Evolutionary conservation across 2,329 filamentous ascomycete species (phyloP).

Genomic region (Decorospora gaudefroyi): DNA sequence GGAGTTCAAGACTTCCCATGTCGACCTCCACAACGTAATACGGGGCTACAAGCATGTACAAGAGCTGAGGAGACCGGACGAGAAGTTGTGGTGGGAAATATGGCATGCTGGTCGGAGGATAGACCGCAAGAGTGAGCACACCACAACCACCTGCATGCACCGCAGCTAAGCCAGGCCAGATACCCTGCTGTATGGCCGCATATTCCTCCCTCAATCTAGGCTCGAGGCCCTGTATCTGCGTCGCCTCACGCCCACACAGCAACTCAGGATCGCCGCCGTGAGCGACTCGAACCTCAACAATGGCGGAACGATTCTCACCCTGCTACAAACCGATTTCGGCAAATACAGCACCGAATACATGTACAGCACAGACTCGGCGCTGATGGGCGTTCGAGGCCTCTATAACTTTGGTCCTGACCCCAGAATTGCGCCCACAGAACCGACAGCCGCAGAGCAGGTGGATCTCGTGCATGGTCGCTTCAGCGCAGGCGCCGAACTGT

Average conservation of each 20-base stretch:
- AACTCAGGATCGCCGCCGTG: slow-evolving; percentile 79
- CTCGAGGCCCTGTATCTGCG: slow-evolving; percentile 85
- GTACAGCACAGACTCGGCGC: slow-evolving; percentile 87
- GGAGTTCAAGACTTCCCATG: slow-evolving; percentile 69
- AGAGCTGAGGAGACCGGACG: slow-evolving; percentile 62
- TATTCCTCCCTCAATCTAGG: slow-evolving; percentile 82
- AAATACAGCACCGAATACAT: slow-evolving; percentile 89
- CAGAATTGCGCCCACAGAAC: slow-evolving; percentile 38
- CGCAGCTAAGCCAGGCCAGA: slow-evolving; percentile 47
- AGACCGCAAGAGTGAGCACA: slow-evolving; percentile 53
- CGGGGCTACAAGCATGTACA: slow-evolving; percentile 80
- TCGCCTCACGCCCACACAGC: slow-evolving; percentile 74
- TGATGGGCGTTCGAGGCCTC: slow-evolving; percentile 83
- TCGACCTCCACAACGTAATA: slow-evolving; percentile 77
- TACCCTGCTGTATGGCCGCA: slow-evolving; percentile 72
- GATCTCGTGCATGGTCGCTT: slow-evolving; percentile 77
- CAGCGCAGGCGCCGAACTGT: slow-evolving; percentile 88
- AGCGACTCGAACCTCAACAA: slow-evolving; percentile 72
- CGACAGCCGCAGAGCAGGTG: slow-evolving; percentile 28
- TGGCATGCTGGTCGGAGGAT: slow-evolving; percentile 58
- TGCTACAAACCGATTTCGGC: slow-evolving; percentile 80
- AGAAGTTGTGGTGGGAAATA: slow-evolving; percentile 58
- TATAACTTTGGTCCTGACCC: slow-evolving; percentile 91
- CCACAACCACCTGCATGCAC: slow-evolving; percentile 6
- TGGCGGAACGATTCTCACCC: slow-evolving; percentile 73